These are phyloP conservation scores for Alnus rubra DNA, from an alignment of 306 rosid species.

Conservation along the genomic window DNA sequence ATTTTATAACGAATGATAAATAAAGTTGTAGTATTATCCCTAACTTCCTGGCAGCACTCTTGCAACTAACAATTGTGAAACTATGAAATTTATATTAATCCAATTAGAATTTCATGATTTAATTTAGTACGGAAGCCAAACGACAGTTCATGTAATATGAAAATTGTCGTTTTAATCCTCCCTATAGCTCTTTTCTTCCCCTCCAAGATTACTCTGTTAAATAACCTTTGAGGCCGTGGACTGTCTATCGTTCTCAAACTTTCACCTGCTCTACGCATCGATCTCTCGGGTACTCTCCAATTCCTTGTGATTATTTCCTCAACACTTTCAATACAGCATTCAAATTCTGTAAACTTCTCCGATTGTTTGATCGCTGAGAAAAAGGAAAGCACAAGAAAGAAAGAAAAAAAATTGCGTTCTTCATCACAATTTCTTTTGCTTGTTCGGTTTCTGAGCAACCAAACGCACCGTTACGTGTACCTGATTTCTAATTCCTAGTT, in stretches of 20 bases:
- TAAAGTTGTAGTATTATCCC: too few relatives aligned
- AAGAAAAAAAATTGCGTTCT: background rate
- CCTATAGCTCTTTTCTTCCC: background rate
- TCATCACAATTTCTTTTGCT: background rate
- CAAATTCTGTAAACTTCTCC: background rate
- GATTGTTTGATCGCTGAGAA: background rate
- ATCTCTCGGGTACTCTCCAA: slow-evolving; percentile 6
- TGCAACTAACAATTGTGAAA: too few relatives aligned
- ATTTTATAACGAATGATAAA: too few relatives aligned
- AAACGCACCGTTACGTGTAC: background rate
- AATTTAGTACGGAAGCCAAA: background rate
- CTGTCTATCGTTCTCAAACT: background rate
- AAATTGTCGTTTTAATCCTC: background rate
- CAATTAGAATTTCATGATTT: too few relatives aligned
- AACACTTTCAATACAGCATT: background rate
- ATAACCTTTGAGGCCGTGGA: background rate
- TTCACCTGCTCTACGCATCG: background rate
- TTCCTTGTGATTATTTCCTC: background rate
- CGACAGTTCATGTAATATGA: background rate
- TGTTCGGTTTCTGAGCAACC: background rate
- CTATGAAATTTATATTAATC: too few relatives aligned
- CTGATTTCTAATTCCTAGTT: background rate
- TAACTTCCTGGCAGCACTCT: too few relatives aligned
- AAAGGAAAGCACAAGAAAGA: background rate
- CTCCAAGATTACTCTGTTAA: background rate